These are phyloP conservation scores for Dendrostoma leiphaemia DNA, from an alignment of 2,329 filamentous ascomycete genomes.

Conservation along the genomic window DNA sequence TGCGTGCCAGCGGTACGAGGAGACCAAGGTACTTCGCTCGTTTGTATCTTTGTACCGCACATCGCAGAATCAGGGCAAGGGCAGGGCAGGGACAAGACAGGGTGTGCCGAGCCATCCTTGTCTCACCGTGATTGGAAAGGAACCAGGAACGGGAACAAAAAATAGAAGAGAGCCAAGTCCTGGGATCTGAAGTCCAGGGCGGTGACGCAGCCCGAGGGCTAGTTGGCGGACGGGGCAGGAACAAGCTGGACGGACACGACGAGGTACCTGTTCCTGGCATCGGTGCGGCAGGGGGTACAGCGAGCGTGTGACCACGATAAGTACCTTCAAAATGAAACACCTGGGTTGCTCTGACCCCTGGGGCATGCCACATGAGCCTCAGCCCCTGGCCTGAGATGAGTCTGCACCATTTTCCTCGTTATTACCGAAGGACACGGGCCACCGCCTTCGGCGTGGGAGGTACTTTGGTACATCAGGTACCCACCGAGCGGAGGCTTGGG, in stretches of 20 bases:
- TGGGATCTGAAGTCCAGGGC: slow-evolving; percentile 1
- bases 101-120: slow-evolving; percentile 17
- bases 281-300: background rate
- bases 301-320: slow-evolving; percentile 2
- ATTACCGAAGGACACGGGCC: slow-evolving; percentile 13
- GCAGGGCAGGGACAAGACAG: background rate
- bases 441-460: no score
- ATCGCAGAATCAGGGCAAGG: no score
- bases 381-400: slow-evolving; percentile 13
- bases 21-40: slow-evolving; percentile 11
- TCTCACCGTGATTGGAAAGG: slow-evolving; percentile 15
- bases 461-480: no score
- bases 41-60: slow-evolving; percentile 15
- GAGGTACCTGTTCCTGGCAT: slow-evolving; percentile 2
- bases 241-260: no score
- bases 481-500: no score
- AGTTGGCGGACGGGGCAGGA: slow-evolving; percentile 1
- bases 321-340: slow-evolving; percentile 19
- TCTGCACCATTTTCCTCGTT: slow-evolving; percentile 17
- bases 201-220: slow-evolving; percentile 15
- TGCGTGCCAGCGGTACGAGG: slow-evolving; percentile 13
- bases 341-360: slow-evolving; percentile 6
- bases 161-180: background rate
- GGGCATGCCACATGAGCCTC: background rate
- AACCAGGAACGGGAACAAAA: slow-evolving; percentile 13